Evolutionary conservation across 2,329 filamentous ascomycete species (phyloP), one percentile per base, ranked within the genome.

Genomic region (Paecilomyces formosus): DNA sequence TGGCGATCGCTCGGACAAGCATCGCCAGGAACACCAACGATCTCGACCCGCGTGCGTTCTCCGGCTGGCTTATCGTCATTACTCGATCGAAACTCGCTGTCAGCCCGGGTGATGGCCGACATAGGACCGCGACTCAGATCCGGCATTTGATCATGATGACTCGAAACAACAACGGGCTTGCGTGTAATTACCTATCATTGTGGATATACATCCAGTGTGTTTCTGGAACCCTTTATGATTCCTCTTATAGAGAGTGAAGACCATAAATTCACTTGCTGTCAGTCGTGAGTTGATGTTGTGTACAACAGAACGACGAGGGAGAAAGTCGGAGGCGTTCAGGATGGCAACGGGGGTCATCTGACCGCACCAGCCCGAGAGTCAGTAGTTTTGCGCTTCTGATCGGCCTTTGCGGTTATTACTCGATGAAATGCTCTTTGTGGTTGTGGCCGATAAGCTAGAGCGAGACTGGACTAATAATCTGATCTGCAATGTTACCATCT

Each of bases 1-100:
- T 45, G 35, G 35, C 35, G 35, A 52, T 52, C 50, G 50, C 50
- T 13, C 18, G 50, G 50, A 52, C 50, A 52, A 52, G 35, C 35
- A 52, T 21, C 50, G 11, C 28, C 50, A 52, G 50, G 50, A 52
- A 52, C 50, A 45, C 39, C 39, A 45, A 45, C 39, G 15, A 45
- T 45, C 39, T 18, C n/a, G 3, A n/a, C 18, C 39, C 39, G 39
- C 39, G 39, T 45, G 22, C 6, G 50, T 24, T 52, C 50, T 52
- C 50, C 50, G 50, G 12, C 50, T 11, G 50, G 50, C 22, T 65
- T 60, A 60, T 52, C 58, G 33, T 18, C 22, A 45, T 64, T 63
- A 65, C 65, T 65, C 59, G 59, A 65, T 63, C 30, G 58, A 62
- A 62, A 63, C 26, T 45, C 28, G 2, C 35, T n/a, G 12, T n/a